Conservation (phyloP, 345 rosid species). For the Gynandropsis gynandra region DNA sequence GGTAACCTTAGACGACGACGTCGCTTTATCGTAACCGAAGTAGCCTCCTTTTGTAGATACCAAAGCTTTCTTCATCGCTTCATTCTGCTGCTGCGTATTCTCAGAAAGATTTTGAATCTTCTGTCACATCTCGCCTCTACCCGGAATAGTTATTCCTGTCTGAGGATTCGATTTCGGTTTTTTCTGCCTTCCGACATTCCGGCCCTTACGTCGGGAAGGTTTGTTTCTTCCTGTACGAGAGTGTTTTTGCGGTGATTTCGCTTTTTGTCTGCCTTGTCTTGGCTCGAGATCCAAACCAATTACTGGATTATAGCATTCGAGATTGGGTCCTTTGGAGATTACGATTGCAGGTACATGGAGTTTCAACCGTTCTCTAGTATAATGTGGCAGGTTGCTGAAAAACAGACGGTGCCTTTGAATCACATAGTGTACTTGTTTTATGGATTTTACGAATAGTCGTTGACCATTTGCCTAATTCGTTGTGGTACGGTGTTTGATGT, state of each 20-base stretch:
- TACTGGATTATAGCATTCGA: background rate
- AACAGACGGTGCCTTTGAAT: too few species aligned
- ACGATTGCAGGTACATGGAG: background rate
- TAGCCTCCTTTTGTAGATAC: conserved; percentile 16
- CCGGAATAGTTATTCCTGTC: conserved; percentile 3
- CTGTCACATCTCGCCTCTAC: conserved; percentile 6
- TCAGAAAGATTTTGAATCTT: background rate
- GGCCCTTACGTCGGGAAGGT: conserved; percentile 9
- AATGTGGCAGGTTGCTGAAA: background rate
- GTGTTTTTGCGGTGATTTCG: background rate
- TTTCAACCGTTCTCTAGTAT: background rate
- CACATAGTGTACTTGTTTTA: background rate
- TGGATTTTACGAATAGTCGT: conserved; percentile 3
- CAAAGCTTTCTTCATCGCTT: conserved; percentile 5
- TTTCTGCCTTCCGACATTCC: background rate
- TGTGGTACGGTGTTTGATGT: too few species aligned
- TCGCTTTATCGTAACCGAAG: conserved; percentile 16
- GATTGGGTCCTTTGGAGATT: conserved; percentile 4
- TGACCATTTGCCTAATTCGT: too few species aligned
- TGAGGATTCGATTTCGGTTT: conserved; percentile 5
- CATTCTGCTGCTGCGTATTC: conserved; percentile 11
- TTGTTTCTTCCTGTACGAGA: background rate
- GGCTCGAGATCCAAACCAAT: background rate
- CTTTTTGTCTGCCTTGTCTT: background rate
- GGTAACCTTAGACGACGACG: too few species aligned